These are phyloP conservation scores for Irpex sp. DNA, from an alignment of 1,284 basidiomycete species.

Conservation along the genomic window DNA sequence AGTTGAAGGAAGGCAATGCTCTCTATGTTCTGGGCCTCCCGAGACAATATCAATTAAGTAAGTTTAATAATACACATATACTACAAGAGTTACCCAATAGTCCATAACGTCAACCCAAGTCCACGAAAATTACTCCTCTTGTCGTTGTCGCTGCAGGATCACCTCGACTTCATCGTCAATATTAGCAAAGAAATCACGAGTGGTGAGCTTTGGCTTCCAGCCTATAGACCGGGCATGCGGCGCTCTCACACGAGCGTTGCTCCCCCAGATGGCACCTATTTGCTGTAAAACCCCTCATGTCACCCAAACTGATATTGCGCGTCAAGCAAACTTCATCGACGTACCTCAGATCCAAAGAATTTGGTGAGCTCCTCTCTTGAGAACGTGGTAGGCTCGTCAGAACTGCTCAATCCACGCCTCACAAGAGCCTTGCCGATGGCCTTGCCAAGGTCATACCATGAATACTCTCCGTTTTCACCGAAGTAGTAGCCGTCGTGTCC, in stretches of 20 bases:
- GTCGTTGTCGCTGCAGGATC: no score
- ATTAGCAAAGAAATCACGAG: background rate
- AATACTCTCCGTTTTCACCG: constrained; percentile 40
- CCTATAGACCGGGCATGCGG: background rate
- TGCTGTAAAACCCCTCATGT: background rate
- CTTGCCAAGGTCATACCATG: constrained; percentile 26
- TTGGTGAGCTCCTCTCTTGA: constrained; percentile 4
- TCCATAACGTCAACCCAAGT: no score
- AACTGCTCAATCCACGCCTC: constrained; percentile 15
- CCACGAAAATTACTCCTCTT: no score
- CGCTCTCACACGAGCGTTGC: background rate
- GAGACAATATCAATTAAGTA: no score
- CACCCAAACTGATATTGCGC: no score
- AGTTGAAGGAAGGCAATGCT: no score
- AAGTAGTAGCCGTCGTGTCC: constrained; percentile 43
- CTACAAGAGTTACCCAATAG: no score
- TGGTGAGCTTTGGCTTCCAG: background rate
- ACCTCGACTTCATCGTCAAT: background rate
- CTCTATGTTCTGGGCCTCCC: no score
- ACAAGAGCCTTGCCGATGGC: constrained; percentile 31
- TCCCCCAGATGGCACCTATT: background rate
- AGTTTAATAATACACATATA: no score
- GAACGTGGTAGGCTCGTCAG: constrained; percentile 6
- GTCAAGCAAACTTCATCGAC: no score
- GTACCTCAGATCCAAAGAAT: constrained; percentile 11